Conservation (phyloP, 2,329 filamentous ascomycete genomes). For the Gaeumannomyces sp. region DNA sequence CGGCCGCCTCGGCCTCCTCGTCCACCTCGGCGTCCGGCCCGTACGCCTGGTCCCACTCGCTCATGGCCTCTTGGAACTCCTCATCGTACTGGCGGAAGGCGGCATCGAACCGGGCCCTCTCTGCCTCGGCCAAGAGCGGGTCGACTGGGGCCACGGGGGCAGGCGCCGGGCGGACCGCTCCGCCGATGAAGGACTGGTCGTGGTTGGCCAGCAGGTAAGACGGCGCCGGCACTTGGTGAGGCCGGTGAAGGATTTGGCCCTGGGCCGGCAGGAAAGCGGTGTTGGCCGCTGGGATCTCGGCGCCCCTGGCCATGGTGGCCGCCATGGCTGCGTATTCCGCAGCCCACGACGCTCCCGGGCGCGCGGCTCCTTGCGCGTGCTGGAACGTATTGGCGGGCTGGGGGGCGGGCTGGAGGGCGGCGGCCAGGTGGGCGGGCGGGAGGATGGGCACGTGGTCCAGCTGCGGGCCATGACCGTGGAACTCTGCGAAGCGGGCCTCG, state of each 20-base stretch:
- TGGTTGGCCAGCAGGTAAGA: too few species aligned
- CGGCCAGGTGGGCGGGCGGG: not conserved
- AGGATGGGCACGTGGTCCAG: slow-evolving; percentile 6
- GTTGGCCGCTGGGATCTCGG: not conserved
- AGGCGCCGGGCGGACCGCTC: not conserved
- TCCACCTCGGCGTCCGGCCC: slow-evolving; percentile 24
- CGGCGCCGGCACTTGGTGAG: too few species aligned
- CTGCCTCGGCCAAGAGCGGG: slow-evolving; percentile 10
- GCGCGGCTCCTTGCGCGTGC: not conserved
- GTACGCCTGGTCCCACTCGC: slow-evolving; percentile 22
- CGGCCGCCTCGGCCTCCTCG: slow-evolving; percentile 16
- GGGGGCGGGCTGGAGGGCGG: not conserved
- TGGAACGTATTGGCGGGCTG: too few species aligned
- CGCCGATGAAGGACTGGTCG: too few species aligned
- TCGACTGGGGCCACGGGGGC: not conserved
- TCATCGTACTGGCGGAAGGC: slow-evolving; percentile 14
- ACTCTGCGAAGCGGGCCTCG: slow-evolving; percentile 14
- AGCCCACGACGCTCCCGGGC: slow-evolving; percentile 11
- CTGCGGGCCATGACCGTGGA: not conserved
- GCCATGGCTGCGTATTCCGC: slow-evolving; percentile 13
- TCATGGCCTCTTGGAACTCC: slow-evolving; percentile 14
- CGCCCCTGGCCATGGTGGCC: not conserved
- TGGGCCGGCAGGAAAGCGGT: not conserved
- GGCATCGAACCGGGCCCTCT: slow-evolving; percentile 13
- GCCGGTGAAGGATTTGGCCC: too few species aligned